A percentile compares a stretch with the other conserved stretches of the same genome.
Evolutionary conservation across 495 filamentous ascomycete genomes (phyloP).

Genomic region (Achaetomiella virescens): DNA sequence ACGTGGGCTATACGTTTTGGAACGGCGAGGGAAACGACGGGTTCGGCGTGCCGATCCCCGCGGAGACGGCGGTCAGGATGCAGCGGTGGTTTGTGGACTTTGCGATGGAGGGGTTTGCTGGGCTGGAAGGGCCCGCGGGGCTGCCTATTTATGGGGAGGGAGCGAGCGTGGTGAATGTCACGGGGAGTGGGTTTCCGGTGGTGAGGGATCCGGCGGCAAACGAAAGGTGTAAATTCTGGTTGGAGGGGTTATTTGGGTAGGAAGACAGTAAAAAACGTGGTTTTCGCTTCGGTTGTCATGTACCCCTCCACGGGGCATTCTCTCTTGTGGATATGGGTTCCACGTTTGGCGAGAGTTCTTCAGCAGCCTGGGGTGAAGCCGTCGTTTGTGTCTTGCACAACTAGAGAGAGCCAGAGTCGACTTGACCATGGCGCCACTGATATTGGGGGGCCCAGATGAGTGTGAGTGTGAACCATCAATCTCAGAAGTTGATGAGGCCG

Average conservation of each 20-base stretch:
- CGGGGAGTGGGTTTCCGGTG: neutral
- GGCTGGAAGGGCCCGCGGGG: neutral
- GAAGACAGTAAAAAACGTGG: no score
- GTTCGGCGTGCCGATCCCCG: neutral
- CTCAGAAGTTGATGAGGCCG: no score
- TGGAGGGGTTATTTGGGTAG: neutral
- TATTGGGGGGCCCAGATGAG: no score
- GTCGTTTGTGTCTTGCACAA: no score
- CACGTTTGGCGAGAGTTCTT: neutral
- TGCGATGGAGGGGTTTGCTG: neutral
- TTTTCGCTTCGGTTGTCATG: no score
- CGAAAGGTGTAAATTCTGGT: slow-evolving; percentile 5
- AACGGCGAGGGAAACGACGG: slow-evolving; percentile 2
- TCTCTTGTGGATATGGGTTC: no score
- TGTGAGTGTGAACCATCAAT: no score
- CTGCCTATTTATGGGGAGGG: neutral
- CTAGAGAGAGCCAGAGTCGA: no score
- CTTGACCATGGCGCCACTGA: no score
- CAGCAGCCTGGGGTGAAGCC: neutral
- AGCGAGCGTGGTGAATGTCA: slow-evolving; percentile 1
- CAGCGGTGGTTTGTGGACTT: slow-evolving; percentile 4
- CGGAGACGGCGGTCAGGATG: neutral
- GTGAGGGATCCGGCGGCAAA: slow-evolving; percentile 4
- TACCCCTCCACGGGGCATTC: no score
- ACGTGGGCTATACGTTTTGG: slow-evolving; percentile 8